phyloP scores from a whole-genome alignment of 257 asterid species.

The Gardenia jasminoides region DNA sequence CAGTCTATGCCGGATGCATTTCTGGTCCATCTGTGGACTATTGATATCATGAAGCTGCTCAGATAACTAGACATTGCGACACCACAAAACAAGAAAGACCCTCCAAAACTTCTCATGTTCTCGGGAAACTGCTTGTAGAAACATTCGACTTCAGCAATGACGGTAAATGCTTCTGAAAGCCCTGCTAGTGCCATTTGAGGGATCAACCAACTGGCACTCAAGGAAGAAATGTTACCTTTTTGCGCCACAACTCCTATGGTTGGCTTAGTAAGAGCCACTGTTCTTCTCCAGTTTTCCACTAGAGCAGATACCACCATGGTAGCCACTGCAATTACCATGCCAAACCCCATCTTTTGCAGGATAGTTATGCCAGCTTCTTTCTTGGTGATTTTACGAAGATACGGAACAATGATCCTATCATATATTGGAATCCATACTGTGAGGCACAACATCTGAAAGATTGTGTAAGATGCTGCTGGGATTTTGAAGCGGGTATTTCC shows the following conservation, averaged over 20 bases:
- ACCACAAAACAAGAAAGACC: slow-evolving; percentile 34
- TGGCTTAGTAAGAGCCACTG: slow-evolving; percentile 23
- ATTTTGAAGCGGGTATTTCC: slow-evolving; percentile 21
- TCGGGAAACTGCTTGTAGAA: background rate
- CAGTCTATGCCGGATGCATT: slow-evolving; percentile 20
- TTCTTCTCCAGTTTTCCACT: slow-evolving; percentile 24
- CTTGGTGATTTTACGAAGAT: slow-evolving; percentile 14
- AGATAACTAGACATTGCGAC: slow-evolving; percentile 24
- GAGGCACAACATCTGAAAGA: slow-evolving; percentile 28
- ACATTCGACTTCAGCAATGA: slow-evolving; percentile 10
- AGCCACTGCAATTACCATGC: background rate
- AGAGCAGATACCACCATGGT: slow-evolving; percentile 22
- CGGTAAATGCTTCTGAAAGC: slow-evolving; percentile 30
- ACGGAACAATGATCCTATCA: slow-evolving; percentile 26
- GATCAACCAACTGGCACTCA: slow-evolving; percentile 29
- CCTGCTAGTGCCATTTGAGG: slow-evolving; percentile 31
- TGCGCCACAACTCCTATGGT: slow-evolving; percentile 10
- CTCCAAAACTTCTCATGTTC: slow-evolving; percentile 23
- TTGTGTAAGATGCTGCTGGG: slow-evolving; percentile 18
- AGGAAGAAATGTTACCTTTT: slow-evolving; percentile 30
- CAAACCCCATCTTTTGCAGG: slow-evolving; percentile 30
- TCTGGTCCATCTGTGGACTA: slow-evolving; percentile 27
- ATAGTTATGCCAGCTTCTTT: slow-evolving; percentile 27
- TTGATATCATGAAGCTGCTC: slow-evolving; percentile 31
- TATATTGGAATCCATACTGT: slow-evolving; percentile 22